Base-by-base conservation (phyloP, 2,329 filamentous ascomycete species). In the Shiraia bambusicola region DNA sequence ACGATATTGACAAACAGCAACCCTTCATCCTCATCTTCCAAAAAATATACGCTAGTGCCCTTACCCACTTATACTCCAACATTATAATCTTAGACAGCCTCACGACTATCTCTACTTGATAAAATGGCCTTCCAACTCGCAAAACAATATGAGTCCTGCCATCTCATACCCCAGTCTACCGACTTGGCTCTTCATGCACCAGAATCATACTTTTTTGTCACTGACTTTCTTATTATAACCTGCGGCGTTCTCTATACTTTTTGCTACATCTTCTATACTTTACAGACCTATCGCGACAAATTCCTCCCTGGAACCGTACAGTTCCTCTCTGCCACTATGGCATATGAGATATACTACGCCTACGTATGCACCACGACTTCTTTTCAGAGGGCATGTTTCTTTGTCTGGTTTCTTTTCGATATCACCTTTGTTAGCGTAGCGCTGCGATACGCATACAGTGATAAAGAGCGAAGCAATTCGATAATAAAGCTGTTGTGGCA, bases 91-190 rank as follows among this genome's bases (percentile, higher is more conserved):
- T 14, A 9, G 19, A 30, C 8, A 22, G 14, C 29, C 30, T 28
- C 12, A 22, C n/a, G 13, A 6, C 14, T 15, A 29, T 16, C 4
- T 28, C 22, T 27, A 42, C 2, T 8, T 13, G 5, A 17, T 26
- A 53, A 28, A 3, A 67, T 67, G 63, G 17, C 61, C 8, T 67
- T 69, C 37, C 56, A 59, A 28, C 49, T 63, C 13, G 58, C 65
- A 10, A 46, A 57, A n/a, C 28, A 49, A 31, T 54, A 47, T 49
- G 70, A 69, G 17, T 65, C 72, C 37, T 71, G 74, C 54, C 69
- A 79, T 13, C 69, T 77, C 2, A 71, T 81, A 2, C 76, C 73
- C 35, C 75, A 81, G 54, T 71, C 78, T 39, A 71, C 72, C 14
- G 76, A 79, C 50, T 57, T 69, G 1, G 63, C 60, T 1, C 56